These are phyloP conservation scores for Tillandsia leiboldiana DNA, from an alignment of 176 grass and related monocot species.

Conservation along the genomic window DNA sequence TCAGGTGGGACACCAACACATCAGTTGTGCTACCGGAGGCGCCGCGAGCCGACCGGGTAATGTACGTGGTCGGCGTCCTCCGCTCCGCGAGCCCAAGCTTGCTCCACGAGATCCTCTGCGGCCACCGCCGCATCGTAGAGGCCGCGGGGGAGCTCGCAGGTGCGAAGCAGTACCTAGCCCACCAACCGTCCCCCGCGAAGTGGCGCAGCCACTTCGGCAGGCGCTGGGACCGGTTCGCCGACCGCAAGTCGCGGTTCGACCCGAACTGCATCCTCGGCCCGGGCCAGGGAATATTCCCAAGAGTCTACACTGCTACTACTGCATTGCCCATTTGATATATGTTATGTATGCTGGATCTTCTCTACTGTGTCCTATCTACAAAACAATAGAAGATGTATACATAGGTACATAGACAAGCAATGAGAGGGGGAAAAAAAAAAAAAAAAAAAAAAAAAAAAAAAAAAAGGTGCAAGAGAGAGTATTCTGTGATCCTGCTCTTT, in stretches of 20 bases:
- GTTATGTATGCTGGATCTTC: too few species aligned
- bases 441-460: too few species aligned
- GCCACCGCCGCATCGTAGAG: conserved; percentile 32
- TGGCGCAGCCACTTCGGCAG: conserved; percentile 57
- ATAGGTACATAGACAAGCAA: too few species aligned
- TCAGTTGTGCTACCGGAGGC: conserved; percentile 53
- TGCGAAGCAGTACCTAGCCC: conserved; percentile 63
- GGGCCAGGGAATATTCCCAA: conserved; percentile 72
- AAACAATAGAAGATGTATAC: too few species aligned
- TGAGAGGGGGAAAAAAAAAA: too few species aligned
- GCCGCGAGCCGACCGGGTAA: conserved; percentile 33
- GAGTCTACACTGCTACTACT: not conserved
- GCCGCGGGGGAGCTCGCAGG: conserved; percentile 19
- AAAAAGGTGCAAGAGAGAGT: too few species aligned
- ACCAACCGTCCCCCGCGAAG: conserved; percentile 30
- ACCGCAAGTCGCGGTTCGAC: conserved; percentile 58
- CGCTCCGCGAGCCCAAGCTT: conserved; percentile 37
- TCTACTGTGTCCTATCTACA: too few species aligned
- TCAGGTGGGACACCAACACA: conserved; percentile 72
- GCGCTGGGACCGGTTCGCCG: conserved; percentile 46
- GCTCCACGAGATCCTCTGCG: conserved; percentile 39
- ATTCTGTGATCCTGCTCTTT: too few species aligned
- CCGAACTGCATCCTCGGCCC: conserved; percentile 53
- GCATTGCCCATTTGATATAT: not conserved
- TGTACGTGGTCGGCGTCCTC: conserved; percentile 66